phyloP scores from a whole-genome alignment of 306 rosid species.

The Malus fusca region DNA sequence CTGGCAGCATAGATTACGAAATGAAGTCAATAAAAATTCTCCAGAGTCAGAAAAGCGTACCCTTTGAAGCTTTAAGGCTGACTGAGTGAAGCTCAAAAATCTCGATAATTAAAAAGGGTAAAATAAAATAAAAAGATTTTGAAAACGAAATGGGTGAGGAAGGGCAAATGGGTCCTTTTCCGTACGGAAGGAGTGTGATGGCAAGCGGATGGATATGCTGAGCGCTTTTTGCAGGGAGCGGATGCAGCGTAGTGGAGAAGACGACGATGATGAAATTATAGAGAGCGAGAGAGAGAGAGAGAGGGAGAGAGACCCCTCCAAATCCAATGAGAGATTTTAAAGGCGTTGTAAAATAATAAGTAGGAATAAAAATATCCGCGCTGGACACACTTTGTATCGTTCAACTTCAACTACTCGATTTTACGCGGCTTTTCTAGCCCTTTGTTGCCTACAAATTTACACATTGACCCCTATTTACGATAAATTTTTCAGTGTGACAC shows the following conservation, averaged over 20 bases:
- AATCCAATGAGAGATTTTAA: not conserved
- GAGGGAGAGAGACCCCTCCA: not conserved
- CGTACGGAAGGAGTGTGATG: not conserved
- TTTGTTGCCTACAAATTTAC: slow-evolving; percentile 3
- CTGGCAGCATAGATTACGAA: slow-evolving; percentile 10
- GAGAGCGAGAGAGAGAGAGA: not conserved
- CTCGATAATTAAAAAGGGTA: not conserved
- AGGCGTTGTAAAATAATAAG: not conserved
- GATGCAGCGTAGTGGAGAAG: slow-evolving; percentile 6
- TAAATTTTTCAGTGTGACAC: too few relatives aligned
- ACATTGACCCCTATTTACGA: not conserved
- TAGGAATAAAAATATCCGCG: slow-evolving; percentile 10
- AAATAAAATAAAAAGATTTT: not conserved
- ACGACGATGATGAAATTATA: slow-evolving; percentile 17
- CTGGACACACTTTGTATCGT: slow-evolving; percentile 23
- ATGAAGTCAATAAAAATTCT: not conserved
- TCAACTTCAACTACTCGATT: slow-evolving; percentile 10
- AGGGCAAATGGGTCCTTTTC: not conserved
- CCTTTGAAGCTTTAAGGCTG: slow-evolving; percentile 17
- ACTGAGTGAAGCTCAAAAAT: slow-evolving; percentile 14
- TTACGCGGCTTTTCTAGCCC: slow-evolving; percentile 13
- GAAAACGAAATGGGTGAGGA: not conserved
- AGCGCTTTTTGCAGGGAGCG: not conserved
- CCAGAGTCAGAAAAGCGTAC: slow-evolving; percentile 20
- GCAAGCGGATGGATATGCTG: not conserved